Conservation (phyloP, 768 basidiomycete genomes). For the Hemileccinum rubropunctum region DNA sequence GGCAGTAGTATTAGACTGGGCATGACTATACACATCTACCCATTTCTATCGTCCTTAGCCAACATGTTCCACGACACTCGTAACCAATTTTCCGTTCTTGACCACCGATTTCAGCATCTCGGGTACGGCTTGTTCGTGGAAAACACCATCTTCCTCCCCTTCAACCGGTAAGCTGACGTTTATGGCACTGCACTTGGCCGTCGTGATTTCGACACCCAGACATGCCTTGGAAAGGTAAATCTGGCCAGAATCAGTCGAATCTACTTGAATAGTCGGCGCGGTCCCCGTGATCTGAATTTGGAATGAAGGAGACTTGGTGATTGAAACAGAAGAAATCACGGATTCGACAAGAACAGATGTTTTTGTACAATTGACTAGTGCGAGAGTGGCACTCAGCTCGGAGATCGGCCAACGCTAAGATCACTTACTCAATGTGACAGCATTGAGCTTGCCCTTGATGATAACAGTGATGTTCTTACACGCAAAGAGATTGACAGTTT, state of each 20-base stretch:
- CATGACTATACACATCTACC: not conserved
- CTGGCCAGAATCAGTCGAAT: conserved; percentile 93
- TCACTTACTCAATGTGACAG: conserved; percentile 74
- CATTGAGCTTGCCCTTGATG: conserved; percentile 93
- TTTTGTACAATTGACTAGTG: conserved; percentile 81
- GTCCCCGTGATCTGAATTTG: conserved; percentile 86
- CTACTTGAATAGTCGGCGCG: conserved; percentile 90
- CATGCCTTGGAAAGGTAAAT: conserved; percentile 87
- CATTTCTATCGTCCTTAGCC: conserved; percentile 37
- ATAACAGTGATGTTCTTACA: conserved; percentile 85
- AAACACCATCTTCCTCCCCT: conserved; percentile 90
- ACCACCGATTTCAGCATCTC: conserved; percentile 94
- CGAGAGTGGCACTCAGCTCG: conserved; percentile 2
- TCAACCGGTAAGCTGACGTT: conserved; percentile 86
- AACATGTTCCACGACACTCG: conserved; percentile 84
- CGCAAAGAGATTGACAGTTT: conserved; percentile 84
- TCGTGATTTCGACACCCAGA: conserved; percentile 82
- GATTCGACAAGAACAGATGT: conserved; percentile 87
- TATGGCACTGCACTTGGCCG: conserved; percentile 90
- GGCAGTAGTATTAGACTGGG: not conserved
- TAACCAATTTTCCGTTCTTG: conserved; percentile 79
- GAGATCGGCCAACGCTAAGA: not conserved
- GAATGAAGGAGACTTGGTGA: conserved; percentile 93
- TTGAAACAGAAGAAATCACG: conserved; percentile 85
- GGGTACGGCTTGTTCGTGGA: conserved; percentile 85